Percentiles rank a stretch among this genome's conserved stretches.
Evolutionary conservation across 2,329 filamentous ascomycete genomes (phyloP).

Genomic region (Monosporascus ibericus): DNA sequence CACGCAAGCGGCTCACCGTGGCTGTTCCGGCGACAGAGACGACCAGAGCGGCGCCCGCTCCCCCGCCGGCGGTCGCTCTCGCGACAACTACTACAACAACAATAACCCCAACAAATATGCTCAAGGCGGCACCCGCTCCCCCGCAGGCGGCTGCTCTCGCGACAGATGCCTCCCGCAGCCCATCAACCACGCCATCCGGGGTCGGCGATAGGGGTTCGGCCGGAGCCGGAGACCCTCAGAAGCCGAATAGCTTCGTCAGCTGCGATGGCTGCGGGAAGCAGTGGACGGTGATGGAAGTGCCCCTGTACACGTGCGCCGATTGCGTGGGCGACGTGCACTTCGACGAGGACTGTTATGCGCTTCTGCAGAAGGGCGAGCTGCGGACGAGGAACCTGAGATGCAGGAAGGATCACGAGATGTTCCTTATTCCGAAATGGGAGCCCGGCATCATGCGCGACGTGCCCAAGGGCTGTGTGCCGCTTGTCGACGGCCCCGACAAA

Average conservation of each 20-base stretch:
- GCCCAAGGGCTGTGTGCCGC: constrained; percentile 16
- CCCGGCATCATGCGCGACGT: constrained; percentile 11
- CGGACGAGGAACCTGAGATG: constrained; percentile 13
- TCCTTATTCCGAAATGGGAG: constrained; percentile 19
- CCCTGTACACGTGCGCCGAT: constrained; percentile 22
- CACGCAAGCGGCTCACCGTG: neutral
- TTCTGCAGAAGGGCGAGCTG: constrained; percentile 13
- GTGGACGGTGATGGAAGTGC: constrained; percentile 18
- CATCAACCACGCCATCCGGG: neutral
- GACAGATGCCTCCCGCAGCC: neutral
- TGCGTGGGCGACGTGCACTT: constrained; percentile 18
- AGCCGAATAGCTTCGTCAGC: constrained; percentile 15
- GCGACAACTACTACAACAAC: neutral
- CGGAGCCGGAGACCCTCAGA: constrained; percentile 5
- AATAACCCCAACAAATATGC: too few relatives aligned
- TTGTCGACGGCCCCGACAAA: constrained; percentile 11
- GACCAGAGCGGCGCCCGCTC: neutral
- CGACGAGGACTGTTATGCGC: constrained; percentile 14
- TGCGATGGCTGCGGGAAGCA: constrained; percentile 20
- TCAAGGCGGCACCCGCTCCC: neutral
- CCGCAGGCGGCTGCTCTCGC: neutral
- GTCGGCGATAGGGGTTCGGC: neutral
- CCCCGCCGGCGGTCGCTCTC: neutral
- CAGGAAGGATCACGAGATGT: constrained; percentile 17
- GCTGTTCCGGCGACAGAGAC: neutral